Conservation (phyloP, 345 rosid species). For the Hevea brasiliensis region DNA sequence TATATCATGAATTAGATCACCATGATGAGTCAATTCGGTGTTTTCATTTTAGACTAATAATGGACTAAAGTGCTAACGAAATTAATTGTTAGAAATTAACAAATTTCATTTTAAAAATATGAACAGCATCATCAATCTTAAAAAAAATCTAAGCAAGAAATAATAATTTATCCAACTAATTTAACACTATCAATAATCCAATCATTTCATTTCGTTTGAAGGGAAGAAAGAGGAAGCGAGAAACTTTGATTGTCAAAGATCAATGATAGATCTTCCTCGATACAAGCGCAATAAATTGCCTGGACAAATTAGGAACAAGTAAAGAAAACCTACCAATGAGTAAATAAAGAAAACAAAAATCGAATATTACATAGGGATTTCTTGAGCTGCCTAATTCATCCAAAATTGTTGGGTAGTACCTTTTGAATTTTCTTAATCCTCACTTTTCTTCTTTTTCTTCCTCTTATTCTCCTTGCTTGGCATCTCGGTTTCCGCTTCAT, state of each 20-base stretch:
- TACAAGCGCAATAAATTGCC: not conserved
- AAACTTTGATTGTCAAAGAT: not conserved
- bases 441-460: conserved; percentile 47
- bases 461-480: conserved; percentile 40
- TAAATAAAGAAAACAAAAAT: too few relatives aligned
- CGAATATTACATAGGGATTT: not conserved
- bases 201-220: too few relatives aligned
- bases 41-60: too few relatives aligned
- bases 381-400: not conserved
- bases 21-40: too few relatives aligned
- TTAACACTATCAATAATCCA: not conserved
- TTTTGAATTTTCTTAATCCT: conserved; percentile 31
- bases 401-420: conserved; percentile 23
- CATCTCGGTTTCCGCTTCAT: conserved; percentile 22
- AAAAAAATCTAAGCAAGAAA: too few relatives aligned
- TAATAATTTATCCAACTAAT: too few relatives aligned
- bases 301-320: not conserved
- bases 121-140: too few relatives aligned
- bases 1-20: too few relatives aligned
- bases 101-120: too few relatives aligned
- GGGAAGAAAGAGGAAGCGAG: not conserved
- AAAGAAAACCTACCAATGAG: too few relatives aligned
- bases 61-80: too few relatives aligned
- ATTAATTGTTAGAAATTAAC: too few relatives aligned
- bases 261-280: not conserved